Evolutionary conservation across 495 filamentous ascomycete genomes (phyloP).

Genomic region (Lentithecium fluviatile): DNA sequence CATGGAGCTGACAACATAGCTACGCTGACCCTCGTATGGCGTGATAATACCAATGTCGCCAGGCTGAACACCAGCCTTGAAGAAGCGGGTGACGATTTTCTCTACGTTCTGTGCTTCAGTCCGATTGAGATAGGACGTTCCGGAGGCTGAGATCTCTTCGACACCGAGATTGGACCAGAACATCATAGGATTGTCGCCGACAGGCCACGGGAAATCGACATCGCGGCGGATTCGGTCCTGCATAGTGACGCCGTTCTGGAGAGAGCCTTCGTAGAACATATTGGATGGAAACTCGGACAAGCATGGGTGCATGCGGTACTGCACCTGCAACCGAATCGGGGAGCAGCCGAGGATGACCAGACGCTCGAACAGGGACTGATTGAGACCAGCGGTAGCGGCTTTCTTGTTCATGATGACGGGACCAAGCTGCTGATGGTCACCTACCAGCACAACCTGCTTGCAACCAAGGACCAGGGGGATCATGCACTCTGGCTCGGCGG

Average conservation of each 20-base stretch:
- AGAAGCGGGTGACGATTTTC: slow-evolving; percentile 97
- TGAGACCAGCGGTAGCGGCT: slow-evolving; percentile 93
- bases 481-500: slow-evolving; percentile 99
- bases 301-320: slow-evolving; percentile 99
- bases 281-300: slow-evolving; percentile 98
- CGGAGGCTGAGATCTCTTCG: slow-evolving; percentile 96
- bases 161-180: slow-evolving; percentile 99
- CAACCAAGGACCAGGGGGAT: slow-evolving; percentile 96
- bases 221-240: slow-evolving; percentile 84
- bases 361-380: slow-evolving; percentile 96
- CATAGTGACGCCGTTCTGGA: slow-evolving; percentile 95
- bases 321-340: slow-evolving; percentile 91
- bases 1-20: slow-evolving; percentile 98
- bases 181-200: slow-evolving; percentile 96
- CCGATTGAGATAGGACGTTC: slow-evolving; percentile 96
- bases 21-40: slow-evolving; percentile 96
- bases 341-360: slow-evolving; percentile 89
- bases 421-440: slow-evolving; percentile 96
- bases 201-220: slow-evolving; percentile 98
- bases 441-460: slow-evolving; percentile 97
- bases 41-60: slow-evolving; percentile 95
- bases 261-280: slow-evolving; percentile 98
- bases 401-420: slow-evolving; percentile 99
- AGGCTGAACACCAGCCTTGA: slow-evolving; percentile 97
- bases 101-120: slow-evolving; percentile 97